Percentiles rank a stretch among this genome's conserved stretches.
These are phyloP conservation scores for Dicorynia guianensis DNA, from an alignment of 306 rosid species.

Conservation along the genomic window DNA sequence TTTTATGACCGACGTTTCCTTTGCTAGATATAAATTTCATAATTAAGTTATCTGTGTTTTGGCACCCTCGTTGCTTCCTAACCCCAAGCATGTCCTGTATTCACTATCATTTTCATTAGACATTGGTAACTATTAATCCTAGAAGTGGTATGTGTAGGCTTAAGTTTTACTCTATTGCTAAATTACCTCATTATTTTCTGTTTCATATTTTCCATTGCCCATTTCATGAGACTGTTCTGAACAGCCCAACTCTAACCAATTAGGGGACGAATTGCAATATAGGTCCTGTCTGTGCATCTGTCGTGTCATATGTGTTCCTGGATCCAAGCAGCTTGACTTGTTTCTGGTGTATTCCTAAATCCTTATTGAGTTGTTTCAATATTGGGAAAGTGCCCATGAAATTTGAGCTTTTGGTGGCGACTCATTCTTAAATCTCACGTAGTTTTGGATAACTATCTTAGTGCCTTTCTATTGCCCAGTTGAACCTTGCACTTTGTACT, in stretches of 20 bases:
- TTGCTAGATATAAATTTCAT: conserved; percentile 13
- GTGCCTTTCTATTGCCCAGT: no score
- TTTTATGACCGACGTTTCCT: conserved; percentile 21
- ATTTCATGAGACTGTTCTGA: conserved; percentile 1
- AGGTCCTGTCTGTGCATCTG: conserved; percentile 16
- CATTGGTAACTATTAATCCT: no score
- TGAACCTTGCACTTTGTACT: no score
- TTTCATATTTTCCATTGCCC: conserved; percentile 30
- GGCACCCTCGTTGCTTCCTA: no score
- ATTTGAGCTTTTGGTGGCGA: conserved; percentile 6
- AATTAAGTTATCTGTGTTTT: conserved; percentile 29
- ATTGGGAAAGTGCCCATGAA: conserved; percentile 13
- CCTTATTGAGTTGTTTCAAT: not conserved
- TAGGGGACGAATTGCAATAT: conserved; percentile 22
- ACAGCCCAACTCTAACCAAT: not conserved
- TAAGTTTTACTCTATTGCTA: conserved; percentile 28
- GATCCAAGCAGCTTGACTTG: conserved; percentile 16
- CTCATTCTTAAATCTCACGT: not conserved
- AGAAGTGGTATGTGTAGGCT: conserved; percentile 55
- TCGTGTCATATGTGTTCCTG: not conserved
- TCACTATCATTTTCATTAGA: no score
- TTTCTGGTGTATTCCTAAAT: not conserved
- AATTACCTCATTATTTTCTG: conserved; percentile 38
- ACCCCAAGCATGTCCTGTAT: no score
- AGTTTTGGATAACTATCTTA: not conserved